A percentile compares a stretch with the other conserved stretches of the same genome.
Evolutionary conservation across 2,329 filamentous ascomycete species (phyloP).

Genomic region (Penicillium sp.): DNA sequence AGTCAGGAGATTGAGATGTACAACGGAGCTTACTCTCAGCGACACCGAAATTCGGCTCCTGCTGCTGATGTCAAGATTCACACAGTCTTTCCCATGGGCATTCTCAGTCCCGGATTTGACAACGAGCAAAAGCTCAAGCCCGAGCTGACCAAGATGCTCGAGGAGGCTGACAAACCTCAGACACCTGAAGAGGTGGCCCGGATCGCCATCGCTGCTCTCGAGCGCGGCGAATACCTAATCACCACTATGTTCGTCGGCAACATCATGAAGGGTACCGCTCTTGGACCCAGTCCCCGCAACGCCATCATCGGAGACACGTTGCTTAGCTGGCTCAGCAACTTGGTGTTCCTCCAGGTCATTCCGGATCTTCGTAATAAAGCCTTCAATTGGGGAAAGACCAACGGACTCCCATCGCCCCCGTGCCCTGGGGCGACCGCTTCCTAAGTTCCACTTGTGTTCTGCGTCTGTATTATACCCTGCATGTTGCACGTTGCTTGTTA

Average conservation of each 20-base stretch:
- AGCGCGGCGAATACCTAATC: slow-evolving; percentile 76
- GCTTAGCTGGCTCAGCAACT: slow-evolving; percentile 51
- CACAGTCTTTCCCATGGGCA: slow-evolving; percentile 79
- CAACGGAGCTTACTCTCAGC: slow-evolving; percentile 58
- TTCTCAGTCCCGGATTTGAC: slow-evolving; percentile 71
- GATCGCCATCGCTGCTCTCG: slow-evolving; percentile 68
- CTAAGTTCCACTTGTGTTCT: slow-evolving; percentile 5
- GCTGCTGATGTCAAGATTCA: slow-evolving; percentile 73
- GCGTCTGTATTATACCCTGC: slow-evolving; percentile 30
- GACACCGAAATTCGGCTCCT: slow-evolving; percentile 39
- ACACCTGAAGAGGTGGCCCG: slow-evolving; percentile 74
- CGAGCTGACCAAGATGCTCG: slow-evolving; percentile 71
- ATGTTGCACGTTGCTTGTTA: slow-evolving; percentile 14
- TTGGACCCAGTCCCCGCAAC: slow-evolving; percentile 55
- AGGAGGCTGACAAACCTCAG: slow-evolving; percentile 78
- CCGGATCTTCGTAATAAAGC: slow-evolving; percentile 58
- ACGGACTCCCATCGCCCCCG: slow-evolving; percentile 41
- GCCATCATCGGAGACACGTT: slow-evolving; percentile 54
- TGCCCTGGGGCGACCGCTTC: slow-evolving; percentile 4
- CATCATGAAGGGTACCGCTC: slow-evolving; percentile 63
- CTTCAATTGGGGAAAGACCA: slow-evolving; percentile 56
- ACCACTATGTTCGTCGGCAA: slow-evolving; percentile 71
- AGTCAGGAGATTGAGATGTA: slow-evolving; percentile 84
- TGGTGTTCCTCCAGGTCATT: slow-evolving; percentile 57
- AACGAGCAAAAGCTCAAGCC: slow-evolving; percentile 79